Conservation (phyloP, 2,329 filamentous ascomycete species). For the Pseudonectria foliicola region DNA sequence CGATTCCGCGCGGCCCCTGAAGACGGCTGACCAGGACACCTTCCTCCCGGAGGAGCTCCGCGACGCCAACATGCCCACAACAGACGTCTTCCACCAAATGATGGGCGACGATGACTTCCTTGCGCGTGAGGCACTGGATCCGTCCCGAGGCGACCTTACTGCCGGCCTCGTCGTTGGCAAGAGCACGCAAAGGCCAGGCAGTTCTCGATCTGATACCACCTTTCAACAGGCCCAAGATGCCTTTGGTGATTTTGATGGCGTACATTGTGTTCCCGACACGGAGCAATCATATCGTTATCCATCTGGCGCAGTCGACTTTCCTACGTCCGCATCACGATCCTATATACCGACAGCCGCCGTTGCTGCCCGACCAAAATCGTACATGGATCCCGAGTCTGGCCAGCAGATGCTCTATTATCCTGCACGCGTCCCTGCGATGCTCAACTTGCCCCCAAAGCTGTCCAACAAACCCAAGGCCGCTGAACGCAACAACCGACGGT, state of each 20-base stretch:
- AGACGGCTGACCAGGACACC: constrained; percentile 33
- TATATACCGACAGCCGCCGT: constrained; percentile 9
- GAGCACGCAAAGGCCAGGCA: constrained; percentile 26
- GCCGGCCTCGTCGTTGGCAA: constrained; percentile 10
- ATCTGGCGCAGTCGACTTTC: constrained; percentile 8
- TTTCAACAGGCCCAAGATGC: constrained; percentile 59
- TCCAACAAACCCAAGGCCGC: constrained; percentile 63
- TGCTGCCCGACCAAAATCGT: constrained; percentile 45
- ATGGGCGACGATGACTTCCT: constrained; percentile 20
- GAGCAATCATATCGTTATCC: constrained; percentile 22
- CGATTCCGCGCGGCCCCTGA: constrained; percentile 34
- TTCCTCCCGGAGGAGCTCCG: constrained; percentile 31
- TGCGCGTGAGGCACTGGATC: constrained; percentile 5
- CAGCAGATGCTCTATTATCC: constrained; percentile 92
- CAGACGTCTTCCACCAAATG: constrained; percentile 29
- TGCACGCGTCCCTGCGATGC: constrained; percentile 85
- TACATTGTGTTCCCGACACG: constrained; percentile 58
- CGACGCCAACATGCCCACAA: constrained; percentile 23
- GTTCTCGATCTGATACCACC: constrained; percentile 52
- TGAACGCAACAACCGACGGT: constrained; percentile 62
- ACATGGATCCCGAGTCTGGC: constrained; percentile 56
- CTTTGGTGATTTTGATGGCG: constrained; percentile 77
- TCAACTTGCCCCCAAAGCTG: constrained; percentile 84
- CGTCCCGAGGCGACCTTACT: constrained; percentile 5
- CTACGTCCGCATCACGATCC: constrained; percentile 17